phyloP scores from a whole-genome alignment of 208 protist species.

The Crithidia sp. region DNA sequence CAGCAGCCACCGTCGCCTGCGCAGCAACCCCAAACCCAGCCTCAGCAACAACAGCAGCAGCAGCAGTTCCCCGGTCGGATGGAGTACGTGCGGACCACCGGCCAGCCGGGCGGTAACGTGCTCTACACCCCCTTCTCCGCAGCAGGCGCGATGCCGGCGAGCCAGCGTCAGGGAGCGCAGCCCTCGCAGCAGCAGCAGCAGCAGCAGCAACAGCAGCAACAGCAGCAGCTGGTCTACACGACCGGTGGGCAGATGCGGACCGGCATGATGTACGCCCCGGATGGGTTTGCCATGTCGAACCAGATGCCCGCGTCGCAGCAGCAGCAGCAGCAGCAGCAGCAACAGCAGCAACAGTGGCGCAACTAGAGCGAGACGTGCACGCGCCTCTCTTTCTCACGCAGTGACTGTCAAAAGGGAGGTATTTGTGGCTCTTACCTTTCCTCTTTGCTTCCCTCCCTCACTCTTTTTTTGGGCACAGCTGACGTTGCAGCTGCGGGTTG shows the following conservation, averaged over 20 bases:
- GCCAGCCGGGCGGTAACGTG: conserved; percentile 20
- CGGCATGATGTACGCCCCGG: conserved; percentile 31
- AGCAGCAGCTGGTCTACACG: conserved; percentile 36
- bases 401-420: no score
- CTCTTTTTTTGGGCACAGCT: no score
- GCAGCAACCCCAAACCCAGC: conserved; percentile 26
- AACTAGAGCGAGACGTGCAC: not conserved
- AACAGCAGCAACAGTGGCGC: conserved; percentile 31
- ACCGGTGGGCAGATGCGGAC: conserved; percentile 25
- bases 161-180: conserved; percentile 15
- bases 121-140: conserved; percentile 26
- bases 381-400: not conserved
- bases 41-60: conserved; percentile 25
- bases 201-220: conserved; percentile 18
- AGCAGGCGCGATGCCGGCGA: conserved; percentile 20
- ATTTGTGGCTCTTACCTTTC: no score
- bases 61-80: conserved; percentile 25
- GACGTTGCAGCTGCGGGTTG: no score
- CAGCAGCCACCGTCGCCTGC: conserved; percentile 1
- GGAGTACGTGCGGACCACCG: conserved; percentile 17
- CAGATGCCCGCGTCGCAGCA: conserved; percentile 27
- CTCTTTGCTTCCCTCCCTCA: not conserved
- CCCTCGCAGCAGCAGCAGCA: conserved; percentile 18
- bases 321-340: conserved; percentile 30
- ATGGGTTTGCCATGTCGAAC: conserved; percentile 27